These are phyloP conservation scores for Lichtheimia ornata DNA, from an alignment of 371 early-diverging fungal genomes.

Conservation along the genomic window DNA sequence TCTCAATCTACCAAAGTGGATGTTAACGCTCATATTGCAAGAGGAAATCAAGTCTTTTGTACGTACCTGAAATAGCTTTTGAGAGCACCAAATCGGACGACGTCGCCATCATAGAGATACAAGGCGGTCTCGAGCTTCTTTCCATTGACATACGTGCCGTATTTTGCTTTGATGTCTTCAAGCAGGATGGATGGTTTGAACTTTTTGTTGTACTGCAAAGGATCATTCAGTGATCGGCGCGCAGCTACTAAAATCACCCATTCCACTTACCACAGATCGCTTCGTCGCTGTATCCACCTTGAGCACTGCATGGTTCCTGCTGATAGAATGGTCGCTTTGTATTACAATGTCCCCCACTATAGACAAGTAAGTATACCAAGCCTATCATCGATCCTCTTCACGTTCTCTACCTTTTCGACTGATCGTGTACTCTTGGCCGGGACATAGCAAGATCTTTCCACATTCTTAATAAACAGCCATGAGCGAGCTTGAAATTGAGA, in stretches of 20 bases:
- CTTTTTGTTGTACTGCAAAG: neutral
- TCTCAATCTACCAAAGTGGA: neutral
- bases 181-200: neutral
- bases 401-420: slow-evolving; percentile 7
- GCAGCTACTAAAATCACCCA: neutral
- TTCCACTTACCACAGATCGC: slow-evolving; percentile 2
- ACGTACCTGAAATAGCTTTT: neutral
- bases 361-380: neutral
- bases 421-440: neutral
- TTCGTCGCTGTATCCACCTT: neutral
- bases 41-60: neutral
- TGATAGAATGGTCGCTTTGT: slow-evolving; percentile 3
- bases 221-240: neutral
- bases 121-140: neutral
- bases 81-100: slow-evolving; percentile 5
- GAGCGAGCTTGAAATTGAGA: no score
- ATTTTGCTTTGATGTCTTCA: slow-evolving; percentile 4
- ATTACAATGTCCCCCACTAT: slow-evolving; percentile 1
- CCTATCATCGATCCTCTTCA: neutral
- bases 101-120: neutral
- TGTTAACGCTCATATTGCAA: neutral
- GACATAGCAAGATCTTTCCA: slow-evolving; percentile 1
- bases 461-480: no score
- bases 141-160: slow-evolving; percentile 6
- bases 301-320: slow-evolving; percentile 7